A percentile compares a stretch with the other conserved stretches of the same genome.
phyloP scores from a whole-genome alignment of 75 land plant species.

The Sequoia sempervirens region DNA sequence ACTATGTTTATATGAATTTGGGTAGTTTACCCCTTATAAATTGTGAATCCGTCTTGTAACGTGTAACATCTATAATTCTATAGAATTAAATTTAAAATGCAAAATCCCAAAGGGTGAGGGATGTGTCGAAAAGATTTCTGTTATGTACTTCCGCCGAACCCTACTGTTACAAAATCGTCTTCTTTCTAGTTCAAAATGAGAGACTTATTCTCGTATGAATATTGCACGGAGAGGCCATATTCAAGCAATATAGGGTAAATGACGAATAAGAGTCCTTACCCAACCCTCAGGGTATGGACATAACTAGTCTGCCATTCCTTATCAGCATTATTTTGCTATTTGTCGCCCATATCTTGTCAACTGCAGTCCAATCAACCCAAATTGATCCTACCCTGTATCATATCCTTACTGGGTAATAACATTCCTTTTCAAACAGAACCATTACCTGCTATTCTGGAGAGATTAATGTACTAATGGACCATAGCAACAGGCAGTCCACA shows the following conservation, averaged over 20 bases:
- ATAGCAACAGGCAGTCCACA: not conserved
- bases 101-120: not conserved
- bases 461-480: not conserved
- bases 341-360: not conserved
- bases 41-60: not conserved
- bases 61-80: not conserved
- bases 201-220: not conserved
- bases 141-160: not conserved
- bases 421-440: not conserved
- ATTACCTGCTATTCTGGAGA: not conserved
- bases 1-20: not conserved
- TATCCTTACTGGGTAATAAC: not conserved
- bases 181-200: not conserved
- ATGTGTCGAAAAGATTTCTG: not conserved
- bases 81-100: not conserved
- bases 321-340: not conserved
- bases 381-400: not conserved
- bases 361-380: not conserved
- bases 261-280: not conserved
- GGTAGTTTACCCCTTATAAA: not conserved
- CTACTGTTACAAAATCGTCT: not conserved
- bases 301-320: not conserved
- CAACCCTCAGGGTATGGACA: not conserved
- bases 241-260: not conserved
- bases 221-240: not conserved